Evolutionary conservation across 1,284 basidiomycete genomes (phyloP).

Genomic region (Flammula alnicola): DNA sequence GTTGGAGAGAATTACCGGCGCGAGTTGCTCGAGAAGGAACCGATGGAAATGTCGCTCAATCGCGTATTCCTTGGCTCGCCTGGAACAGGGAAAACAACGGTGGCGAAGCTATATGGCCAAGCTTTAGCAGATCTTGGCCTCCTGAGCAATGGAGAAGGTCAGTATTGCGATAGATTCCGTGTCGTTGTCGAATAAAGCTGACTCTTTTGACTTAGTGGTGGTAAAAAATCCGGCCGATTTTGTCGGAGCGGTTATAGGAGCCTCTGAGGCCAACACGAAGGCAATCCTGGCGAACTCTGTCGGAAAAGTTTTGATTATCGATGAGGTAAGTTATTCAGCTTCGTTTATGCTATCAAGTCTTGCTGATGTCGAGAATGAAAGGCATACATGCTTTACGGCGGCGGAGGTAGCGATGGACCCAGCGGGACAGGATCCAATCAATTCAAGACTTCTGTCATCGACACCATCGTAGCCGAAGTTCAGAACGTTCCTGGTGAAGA

Average conservation of each 20-base stretch:
- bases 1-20: conserved; percentile 60
- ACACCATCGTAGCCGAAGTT: conserved; percentile 74
- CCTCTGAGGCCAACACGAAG: conserved; percentile 68
- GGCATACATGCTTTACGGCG: conserved; percentile 69
- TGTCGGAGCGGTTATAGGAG: conserved; percentile 55
- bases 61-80: conserved; percentile 67
- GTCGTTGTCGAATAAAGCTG: too few relatives aligned
- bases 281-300: conserved; percentile 57
- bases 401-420: conserved; percentile 32
- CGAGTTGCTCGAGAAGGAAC: conserved; percentile 58
- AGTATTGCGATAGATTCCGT: too few relatives aligned
- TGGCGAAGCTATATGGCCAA: conserved; percentile 65
- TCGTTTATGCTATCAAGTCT: neutral
- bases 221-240: conserved; percentile 71
- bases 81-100: conserved; percentile 72
- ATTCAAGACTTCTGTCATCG: conserved; percentile 70
- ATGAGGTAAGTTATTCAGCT: conserved; percentile 51
- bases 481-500: conserved; percentile 71
- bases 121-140: conserved; percentile 59
- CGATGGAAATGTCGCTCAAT: conserved; percentile 59
- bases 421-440: conserved; percentile 37
- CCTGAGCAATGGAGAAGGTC: conserved; percentile 9
- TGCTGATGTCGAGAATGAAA: conserved; percentile 31
- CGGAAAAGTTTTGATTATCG: conserved; percentile 70
- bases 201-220: conserved; percentile 55